A percentile compares a stretch with the other conserved stretches of the same genome.
Evolutionary conservation across 2,329 filamentous ascomycete species (phyloP).

Genomic region (Colletotrichum australisinense): DNA sequence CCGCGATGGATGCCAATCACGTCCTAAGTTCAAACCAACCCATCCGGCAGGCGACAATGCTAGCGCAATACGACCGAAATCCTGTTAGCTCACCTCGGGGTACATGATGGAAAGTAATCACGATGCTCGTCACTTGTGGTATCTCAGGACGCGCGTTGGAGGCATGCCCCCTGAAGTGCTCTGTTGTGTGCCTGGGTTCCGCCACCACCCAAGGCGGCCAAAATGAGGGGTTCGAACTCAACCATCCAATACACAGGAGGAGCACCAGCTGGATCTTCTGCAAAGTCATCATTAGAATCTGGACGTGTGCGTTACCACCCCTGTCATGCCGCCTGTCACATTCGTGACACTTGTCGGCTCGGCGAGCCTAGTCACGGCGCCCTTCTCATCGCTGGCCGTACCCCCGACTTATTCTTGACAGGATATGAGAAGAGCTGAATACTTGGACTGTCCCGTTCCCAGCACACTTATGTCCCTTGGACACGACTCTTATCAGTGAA

Average conservation of each 20-base stretch:
- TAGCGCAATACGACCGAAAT: background rate
- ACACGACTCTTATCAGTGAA: too few species aligned
- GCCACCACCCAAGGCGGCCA: background rate
- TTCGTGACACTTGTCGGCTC: background rate
- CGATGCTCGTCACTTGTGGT: background rate
- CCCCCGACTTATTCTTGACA: background rate
- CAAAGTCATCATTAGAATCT: background rate
- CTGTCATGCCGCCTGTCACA: background rate
- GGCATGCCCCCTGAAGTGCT: background rate
- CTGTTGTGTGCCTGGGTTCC: background rate
- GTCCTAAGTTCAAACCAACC: background rate
- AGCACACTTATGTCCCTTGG: too few species aligned
- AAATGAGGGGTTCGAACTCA: background rate
- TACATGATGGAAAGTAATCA: background rate
- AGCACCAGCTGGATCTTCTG: background rate
- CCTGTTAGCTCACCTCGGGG: background rate
- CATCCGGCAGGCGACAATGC: background rate
- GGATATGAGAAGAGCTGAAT: background rate
- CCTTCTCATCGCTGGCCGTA: background rate
- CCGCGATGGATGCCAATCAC: background rate
- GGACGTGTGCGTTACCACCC: background rate
- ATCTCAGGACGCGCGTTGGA: background rate
- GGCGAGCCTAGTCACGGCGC: background rate
- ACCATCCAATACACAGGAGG: background rate
- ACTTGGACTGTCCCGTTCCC: background rate